Base-by-base conservation (phyloP, 805 yeast species). In the Candida xiaguanensis region DNA sequence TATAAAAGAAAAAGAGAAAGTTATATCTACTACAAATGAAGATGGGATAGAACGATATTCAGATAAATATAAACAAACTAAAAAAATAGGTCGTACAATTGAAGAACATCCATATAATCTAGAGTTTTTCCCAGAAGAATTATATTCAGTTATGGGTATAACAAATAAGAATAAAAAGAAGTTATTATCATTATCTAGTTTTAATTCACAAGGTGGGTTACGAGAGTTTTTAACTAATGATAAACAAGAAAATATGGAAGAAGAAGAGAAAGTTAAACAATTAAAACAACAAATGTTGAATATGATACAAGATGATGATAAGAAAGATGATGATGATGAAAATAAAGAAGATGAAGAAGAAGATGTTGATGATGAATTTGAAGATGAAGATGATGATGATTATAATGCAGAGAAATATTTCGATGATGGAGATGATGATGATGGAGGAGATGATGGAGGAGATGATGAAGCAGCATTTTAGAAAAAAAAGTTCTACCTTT, bases 21-120 rank as follows among this genome's bases (percentile, higher is more conserved):
- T 27, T 35, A 39, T 22, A 30, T 35, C 11, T 23, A 40, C 37
- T 8, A 50, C 53, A 2, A 49, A 54, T 0, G 51, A 61, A 0
- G 95, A 86, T 55, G 89, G 91, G 2, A 74, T 90, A 31, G 77
- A 81, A 54, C 72, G 97, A 51, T 87, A 87, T 55, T 79, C 95
- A 2, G 97, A 90, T 59, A 72, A 71, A 56, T 90, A 85, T 60
- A 67, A 82, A 47, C 82, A 82, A 56, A 79, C 78, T 50, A 74
- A 85, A 40, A 78, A 75, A 51, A 74, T 82, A 12, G 87, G 88
- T 1, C 73, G 82, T 37, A 80, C 90, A 2, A 75, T 83, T 7
- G 83, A 80, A 44, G 89, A 84, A 38, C 89, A 85, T 61, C 95
- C 95, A 2, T 86, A 81, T 56, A 74, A 75, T 40, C 52, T 78